Percentiles rank a stretch among this genome's conserved stretches.
These are phyloP conservation scores for Triadica sebifera DNA, from an alignment of 345 rosid genomes.

Conservation along the genomic window DNA sequence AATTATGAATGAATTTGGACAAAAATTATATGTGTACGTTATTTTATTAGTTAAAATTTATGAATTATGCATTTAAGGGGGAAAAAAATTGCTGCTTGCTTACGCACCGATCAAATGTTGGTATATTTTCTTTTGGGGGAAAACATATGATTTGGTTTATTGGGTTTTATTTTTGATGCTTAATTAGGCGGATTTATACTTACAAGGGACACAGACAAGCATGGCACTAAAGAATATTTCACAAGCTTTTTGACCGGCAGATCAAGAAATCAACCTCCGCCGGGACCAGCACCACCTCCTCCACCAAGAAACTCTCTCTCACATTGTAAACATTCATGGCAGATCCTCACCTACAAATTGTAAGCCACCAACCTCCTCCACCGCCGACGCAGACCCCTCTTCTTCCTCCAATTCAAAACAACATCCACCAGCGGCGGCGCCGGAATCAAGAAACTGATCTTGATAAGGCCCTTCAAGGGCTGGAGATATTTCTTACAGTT, in stretches of 20 bases:
- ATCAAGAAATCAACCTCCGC: neutral
- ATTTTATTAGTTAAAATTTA: too few relatives aligned
- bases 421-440: neutral
- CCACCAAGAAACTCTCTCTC: neutral
- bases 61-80: too few relatives aligned
- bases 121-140: neutral
- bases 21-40: too few relatives aligned
- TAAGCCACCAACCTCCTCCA: slow-evolving; percentile 24
- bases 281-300: neutral
- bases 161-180: neutral
- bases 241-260: neutral
- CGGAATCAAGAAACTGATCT: slow-evolving; percentile 39
- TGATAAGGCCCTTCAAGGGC: slow-evolving; percentile 38
- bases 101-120: neutral
- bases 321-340: slow-evolving; percentile 27
- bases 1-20: too few relatives aligned
- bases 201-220: neutral
- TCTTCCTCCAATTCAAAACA: slow-evolving; percentile 38
- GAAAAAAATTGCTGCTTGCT: neutral
- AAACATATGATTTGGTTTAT: neutral
- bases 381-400: slow-evolving; percentile 43
- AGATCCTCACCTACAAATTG: slow-evolving; percentile 25
- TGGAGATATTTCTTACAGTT: slow-evolving; percentile 50
- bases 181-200: neutral
- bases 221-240: neutral